Base-by-base conservation (phyloP, 306 rosid genomes). In the Myrica gale region DNA sequence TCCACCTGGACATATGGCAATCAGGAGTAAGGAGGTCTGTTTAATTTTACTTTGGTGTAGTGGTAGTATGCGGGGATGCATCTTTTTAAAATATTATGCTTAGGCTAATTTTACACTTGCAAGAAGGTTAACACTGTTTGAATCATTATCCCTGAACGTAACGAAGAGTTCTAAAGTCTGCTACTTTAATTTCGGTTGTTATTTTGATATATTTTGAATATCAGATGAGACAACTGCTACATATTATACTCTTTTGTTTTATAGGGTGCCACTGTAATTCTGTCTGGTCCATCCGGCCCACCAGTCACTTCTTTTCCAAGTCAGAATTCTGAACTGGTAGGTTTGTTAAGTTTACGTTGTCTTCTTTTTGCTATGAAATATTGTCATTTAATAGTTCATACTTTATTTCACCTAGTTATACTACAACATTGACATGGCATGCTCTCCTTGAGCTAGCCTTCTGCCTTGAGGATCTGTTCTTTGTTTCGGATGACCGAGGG, bases 1-100 rank as follows among this genome's bases (percentile, higher is more conserved):
- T 39, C 98, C 98, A 56, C 99, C 98, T 39, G 99, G 99, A 82
- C 99, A 92, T 41, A 96, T 96, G 99, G 99, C 99, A 63, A 96
- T 96, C 82, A 90, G 98, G 96, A 96, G 97, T 83, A 95, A 95
- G 83, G 99, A 96, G 99, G 99, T 96, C 72, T 52, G 89, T 65
- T 55, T 50, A 73, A 69, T 75, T 21, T 50, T 61, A 20, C 42
- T 68, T 68, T 20, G 37, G 44, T 20, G 4, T 5, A 32, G 4
- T 55, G 5, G 46, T 56, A 20, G 57, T 41, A 37, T 47, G 21
- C 19, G 19, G 60, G 51, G 51, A 11, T 44, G 9, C 32, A 60
- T 68, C 68, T 5, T 42, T 71, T 48, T 56, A 17, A 66, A 15
- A 42, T 39, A 65, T 57, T 70, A 75, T 60, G 71, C 17, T 39